Evolutionary conservation across 1,284 basidiomycete genomes (phyloP).

Genomic region (Apiotrichum domesticum): DNA sequence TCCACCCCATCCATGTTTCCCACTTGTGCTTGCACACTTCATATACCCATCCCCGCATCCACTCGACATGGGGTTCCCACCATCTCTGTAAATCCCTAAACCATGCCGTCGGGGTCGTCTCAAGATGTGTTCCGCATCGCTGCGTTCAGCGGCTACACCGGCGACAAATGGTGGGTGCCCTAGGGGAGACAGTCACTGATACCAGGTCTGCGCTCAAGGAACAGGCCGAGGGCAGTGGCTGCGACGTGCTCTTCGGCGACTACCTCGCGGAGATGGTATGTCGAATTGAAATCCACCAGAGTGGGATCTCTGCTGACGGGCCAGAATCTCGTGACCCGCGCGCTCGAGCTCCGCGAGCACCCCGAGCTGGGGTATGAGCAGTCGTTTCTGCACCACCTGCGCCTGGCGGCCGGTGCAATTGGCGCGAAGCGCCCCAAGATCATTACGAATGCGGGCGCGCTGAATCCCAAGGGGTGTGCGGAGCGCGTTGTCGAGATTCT

Average conservation of each 20-base stretch:
- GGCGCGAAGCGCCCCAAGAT: slow-evolving; percentile 14
- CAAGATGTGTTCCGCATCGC: slow-evolving; percentile 14
- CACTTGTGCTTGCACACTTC: background rate
- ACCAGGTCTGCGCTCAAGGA: slow-evolving; percentile 6
- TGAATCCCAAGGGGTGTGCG: slow-evolving; percentile 18
- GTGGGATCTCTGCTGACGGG: background rate
- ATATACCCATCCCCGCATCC: too few relatives aligned
- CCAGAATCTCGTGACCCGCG: slow-evolving; percentile 18
- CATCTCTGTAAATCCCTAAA: background rate
- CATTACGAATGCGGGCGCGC: slow-evolving; percentile 21
- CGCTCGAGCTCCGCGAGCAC: slow-evolving; percentile 13
- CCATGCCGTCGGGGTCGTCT: background rate
- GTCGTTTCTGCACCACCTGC: slow-evolving; percentile 18
- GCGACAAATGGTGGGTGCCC: slow-evolving; percentile 1
- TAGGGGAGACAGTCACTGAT: background rate
- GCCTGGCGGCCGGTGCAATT: slow-evolving; percentile 11
- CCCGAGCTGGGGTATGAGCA: slow-evolving; percentile 20
- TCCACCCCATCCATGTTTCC: background rate
- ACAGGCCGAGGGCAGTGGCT: slow-evolving; percentile 8
- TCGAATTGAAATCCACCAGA: too few relatives aligned
- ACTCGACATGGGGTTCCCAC: too few relatives aligned
- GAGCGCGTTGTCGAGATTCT: slow-evolving; percentile 11
- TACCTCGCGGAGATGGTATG: slow-evolving; percentile 19
- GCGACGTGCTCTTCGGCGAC: slow-evolving; percentile 18
- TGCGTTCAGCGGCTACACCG: slow-evolving; percentile 14